Base-by-base conservation (phyloP, 208 protist genomes). In the Trypanosoma scelopori region DNA sequence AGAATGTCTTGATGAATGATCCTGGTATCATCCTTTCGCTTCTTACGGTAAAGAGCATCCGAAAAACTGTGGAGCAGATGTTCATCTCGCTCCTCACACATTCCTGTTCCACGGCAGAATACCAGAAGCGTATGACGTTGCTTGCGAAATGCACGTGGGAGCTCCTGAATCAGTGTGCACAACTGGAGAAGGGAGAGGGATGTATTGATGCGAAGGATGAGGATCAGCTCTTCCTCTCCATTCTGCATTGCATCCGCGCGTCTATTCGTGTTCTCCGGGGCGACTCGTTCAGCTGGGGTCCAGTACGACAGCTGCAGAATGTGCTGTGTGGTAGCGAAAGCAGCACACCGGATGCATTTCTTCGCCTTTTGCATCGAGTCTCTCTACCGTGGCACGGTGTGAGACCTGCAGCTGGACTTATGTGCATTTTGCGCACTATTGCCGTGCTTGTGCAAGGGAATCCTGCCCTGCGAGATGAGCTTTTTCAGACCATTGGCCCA, bases 361-460 rank as follows among this genome's bases (percentile, higher is more conserved):
- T 83, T 45, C 61, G 56, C 2, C 69, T 91, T 4, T 63, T 94
- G 35, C 75, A 87, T 49, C 77, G 78, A 28, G 42, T 75, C 30
- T 52, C 66, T 12, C 69, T 78, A 22, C 78, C 82, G 55, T 93
- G 87, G 87, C 15, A 45, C 52, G 57, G 53, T 52, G 55, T 71
- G 51, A 49, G 70, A 18, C 30, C 66, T 42, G 60, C 48, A 20
- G 49, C 63, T 56, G 71, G 71, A 28, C 39, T 81, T 20, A 49
- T 51, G 27, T 65, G 39, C 37, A 58, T 85, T 30, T 16, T 82
- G 42, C 30, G 32, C 25, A 82, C 80, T 25, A 43, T 85, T 51
- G 47, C 69, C 6, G 52, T 68, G 43, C 39, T 81, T 25, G 47
- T 78, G 3, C 67, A 56, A 23, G 67, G 68, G 53, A 84, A 77